phyloP scores from a whole-genome alignment of 805 yeast species.

The Wickerhamiella azymoides region DNA sequence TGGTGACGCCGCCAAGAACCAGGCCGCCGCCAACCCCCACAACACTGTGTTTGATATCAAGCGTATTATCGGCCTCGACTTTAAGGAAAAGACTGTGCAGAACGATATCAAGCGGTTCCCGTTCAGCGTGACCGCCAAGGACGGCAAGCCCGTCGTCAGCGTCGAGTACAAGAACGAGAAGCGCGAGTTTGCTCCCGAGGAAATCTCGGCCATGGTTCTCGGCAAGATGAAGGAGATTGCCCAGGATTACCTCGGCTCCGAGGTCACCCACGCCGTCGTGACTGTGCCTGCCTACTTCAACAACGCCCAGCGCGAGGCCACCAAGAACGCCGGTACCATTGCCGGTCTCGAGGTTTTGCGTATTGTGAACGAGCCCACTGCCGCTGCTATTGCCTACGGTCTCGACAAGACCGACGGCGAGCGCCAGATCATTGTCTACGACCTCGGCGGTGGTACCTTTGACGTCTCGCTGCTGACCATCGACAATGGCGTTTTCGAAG shows the following conservation, averaged over 20 bases:
- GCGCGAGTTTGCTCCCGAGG: conserved; percentile 80
- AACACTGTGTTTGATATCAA: conserved; percentile 87
- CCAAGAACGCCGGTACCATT: conserved; percentile 85
- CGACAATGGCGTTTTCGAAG: conserved; percentile 87
- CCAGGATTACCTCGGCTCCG: conserved; percentile 74
- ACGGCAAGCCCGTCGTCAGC: conserved; percentile 71
- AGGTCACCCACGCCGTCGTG: conserved; percentile 80
- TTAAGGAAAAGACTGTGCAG: conserved; percentile 62
- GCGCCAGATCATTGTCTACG: conserved; percentile 82
- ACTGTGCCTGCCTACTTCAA: conserved; percentile 90
- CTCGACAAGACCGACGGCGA: conserved; percentile 67
- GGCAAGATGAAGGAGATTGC: conserved; percentile 88
- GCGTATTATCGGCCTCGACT: conserved; percentile 80
- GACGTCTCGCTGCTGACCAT: conserved; percentile 81
- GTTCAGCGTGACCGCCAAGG: conserved; percentile 50
- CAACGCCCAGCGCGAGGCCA: conserved; percentile 90
- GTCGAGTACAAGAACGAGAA: conserved; percentile 62
- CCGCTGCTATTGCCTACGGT: conserved; percentile 97
- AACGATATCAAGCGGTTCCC: conserved; percentile 76
- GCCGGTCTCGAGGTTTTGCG: conserved; percentile 81
- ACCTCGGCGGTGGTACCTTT: conserved; percentile 96
- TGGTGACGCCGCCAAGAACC: conserved; percentile 95
- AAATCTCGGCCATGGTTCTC: conserved; percentile 81
- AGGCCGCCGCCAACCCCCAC: conserved; percentile 75
- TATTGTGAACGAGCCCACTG: conserved; percentile 89